Percentiles rank a stretch among this genome's conserved stretches.
These are phyloP conservation scores for Ilyonectria mors-panacis DNA, from an alignment of 2,329 filamentous ascomycete species.

Conservation along the genomic window DNA sequence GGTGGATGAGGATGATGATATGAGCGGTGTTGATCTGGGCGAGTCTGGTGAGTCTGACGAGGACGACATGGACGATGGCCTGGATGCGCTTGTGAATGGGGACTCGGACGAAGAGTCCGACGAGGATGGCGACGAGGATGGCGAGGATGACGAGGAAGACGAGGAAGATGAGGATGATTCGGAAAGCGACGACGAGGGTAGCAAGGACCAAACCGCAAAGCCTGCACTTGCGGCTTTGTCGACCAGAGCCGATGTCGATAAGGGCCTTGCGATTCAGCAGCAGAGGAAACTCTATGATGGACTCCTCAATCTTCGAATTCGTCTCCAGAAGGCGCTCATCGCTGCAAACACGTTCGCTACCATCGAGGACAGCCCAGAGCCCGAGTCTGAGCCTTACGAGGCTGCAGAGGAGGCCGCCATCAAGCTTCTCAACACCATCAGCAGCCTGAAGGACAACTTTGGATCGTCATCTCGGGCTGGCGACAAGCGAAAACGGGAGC, in stretches of 20 bases:
- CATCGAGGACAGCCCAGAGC: slow-evolving; percentile 56
- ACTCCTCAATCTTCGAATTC: slow-evolving; percentile 90
- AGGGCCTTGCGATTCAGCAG: slow-evolving; percentile 87
- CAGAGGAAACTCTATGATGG: slow-evolving; percentile 91
- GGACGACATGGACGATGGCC: slow-evolving; percentile 57
- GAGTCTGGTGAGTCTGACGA: slow-evolving; percentile 54
- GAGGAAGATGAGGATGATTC: slow-evolving; percentile 57
- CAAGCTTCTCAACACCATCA: slow-evolving; percentile 86
- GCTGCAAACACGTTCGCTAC: slow-evolving; percentile 81
- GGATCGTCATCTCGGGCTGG: slow-evolving; percentile 65
- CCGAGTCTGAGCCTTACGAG: slow-evolving; percentile 70
- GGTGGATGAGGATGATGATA: slow-evolving; percentile 53
- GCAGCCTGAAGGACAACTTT: slow-evolving; percentile 76
- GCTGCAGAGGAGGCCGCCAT: slow-evolving; percentile 90
- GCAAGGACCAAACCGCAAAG: slow-evolving; percentile 51
- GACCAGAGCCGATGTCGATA: slow-evolving; percentile 75
- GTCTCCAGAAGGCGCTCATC: slow-evolving; percentile 91
- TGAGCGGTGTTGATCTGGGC: slow-evolving; percentile 55
- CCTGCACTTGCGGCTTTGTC: slow-evolving; percentile 50
- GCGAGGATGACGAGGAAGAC: slow-evolving; percentile 53
- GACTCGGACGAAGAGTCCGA: slow-evolving; percentile 55
- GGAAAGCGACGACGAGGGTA: slow-evolving; percentile 53
- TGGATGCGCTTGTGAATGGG: slow-evolving; percentile 53
- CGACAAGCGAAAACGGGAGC: slow-evolving; percentile 72
- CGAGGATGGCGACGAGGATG: slow-evolving; percentile 54